Base-by-base conservation (phyloP, 1,284 basidiomycete species). In the Cutaneotrichosporon cutaneum region DNA sequence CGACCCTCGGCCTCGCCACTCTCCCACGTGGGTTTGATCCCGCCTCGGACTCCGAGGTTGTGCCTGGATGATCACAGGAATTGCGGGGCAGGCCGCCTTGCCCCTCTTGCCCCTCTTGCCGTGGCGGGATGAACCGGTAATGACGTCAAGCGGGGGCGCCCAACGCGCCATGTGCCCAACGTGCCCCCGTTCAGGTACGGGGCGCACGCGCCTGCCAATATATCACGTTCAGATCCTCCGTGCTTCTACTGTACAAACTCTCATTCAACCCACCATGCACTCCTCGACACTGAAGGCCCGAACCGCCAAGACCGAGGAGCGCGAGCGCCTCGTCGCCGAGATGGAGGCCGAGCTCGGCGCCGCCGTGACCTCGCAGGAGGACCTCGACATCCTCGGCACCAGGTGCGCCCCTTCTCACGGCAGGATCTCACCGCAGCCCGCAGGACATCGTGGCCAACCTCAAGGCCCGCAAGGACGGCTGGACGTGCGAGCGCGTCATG, bases 401-500 rank as follows among this genome's bases (percentile, higher is more conserved):
- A 42, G 44, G 64, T 66, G 50, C 36, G 60, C 50, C 13, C 5
- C 18, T 39, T 18, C 44, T 6, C n/a, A 26, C 39, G 14, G 44
- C 32, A 39, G n/a, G n/a, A n/a, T n/a, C 58, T 64, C 18, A 56
- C 27, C 13, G 3, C 61, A 75, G 74, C 4, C 66, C 74, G 0
- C 57, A 61, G 33, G 45, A 67, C 18, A 71, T 74, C 10, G 74
- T 76, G 2, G 50, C 56, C n/a, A 67, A 69, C 45, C 63, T 77
- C 50, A 73, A 72, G 61, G 56, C 30, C 3, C 26, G 63, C 13
- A 65, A 69, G 56, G 47, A 60, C 0, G 70, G 72, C 21, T 77
- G 74, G 74, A 68, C 69, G 0, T 67, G 58, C 18, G 67, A 72
- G 58, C 44, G 67, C 21, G 73, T 77, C 13, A 71, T 73, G 66